Conservation (phyloP, 306 rosid species). For the Citrullus colocynthis region DNA sequence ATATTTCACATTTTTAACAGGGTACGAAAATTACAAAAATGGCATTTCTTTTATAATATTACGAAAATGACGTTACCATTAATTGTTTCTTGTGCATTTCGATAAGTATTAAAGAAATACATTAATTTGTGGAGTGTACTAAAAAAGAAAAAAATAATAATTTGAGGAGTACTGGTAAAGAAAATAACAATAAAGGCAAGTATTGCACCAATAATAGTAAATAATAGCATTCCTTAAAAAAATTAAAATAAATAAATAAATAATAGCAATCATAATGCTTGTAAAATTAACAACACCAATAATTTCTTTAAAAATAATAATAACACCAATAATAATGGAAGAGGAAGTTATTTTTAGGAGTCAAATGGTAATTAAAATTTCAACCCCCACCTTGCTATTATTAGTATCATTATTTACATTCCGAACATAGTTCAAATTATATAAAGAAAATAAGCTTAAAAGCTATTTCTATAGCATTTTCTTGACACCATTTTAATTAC, state of each 20-base stretch:
- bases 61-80: not conserved
- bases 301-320: too few relatives aligned
- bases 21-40: not conserved
- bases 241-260: too few relatives aligned
- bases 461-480: not conserved
- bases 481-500: not conserved
- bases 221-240: not conserved
- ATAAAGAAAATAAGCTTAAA: not conserved
- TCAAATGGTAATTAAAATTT: not conserved
- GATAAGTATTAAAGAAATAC: not conserved
- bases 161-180: not conserved
- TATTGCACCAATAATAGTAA: not conserved
- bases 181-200: not conserved
- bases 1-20: too few relatives aligned
- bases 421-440: too few relatives aligned
- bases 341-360: not conserved
- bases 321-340: not conserved
- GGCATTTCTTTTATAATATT: not conserved
- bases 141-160: not conserved
- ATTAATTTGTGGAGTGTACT: not conserved
- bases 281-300: not conserved
- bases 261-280: not conserved
- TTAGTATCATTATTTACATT: not conserved
- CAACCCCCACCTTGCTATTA: not conserved
- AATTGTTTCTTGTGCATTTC: not conserved